phyloP scores from a whole-genome alignment of 192 early-diverging fungal species.

The Coemansia sp. region DNA sequence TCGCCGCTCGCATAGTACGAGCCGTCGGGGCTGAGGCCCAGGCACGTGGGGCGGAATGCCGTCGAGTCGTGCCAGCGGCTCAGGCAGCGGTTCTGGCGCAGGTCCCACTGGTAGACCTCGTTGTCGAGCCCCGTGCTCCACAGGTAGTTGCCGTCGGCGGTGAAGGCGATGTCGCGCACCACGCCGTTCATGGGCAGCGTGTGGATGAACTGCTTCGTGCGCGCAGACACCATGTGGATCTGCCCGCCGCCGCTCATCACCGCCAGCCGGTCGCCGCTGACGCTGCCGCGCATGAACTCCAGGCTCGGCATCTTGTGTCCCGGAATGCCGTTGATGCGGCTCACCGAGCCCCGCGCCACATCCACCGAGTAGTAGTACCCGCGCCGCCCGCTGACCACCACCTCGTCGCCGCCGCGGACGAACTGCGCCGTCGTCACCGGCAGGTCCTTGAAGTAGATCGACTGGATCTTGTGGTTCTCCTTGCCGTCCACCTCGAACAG shows the following conservation, averaged over 20 bases:
- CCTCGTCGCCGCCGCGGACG: conserved; percentile 68
- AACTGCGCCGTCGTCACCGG: conserved; percentile 80
- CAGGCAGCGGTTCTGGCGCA: conserved; percentile 69
- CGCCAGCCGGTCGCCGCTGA: conserved; percentile 72
- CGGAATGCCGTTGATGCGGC: conserved; percentile 69
- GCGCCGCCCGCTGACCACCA: conserved; percentile 78
- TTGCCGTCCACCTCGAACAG: conserved; percentile 92
- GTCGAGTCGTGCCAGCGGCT: conserved; percentile 84
- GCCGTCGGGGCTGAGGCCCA: conserved; percentile 72
- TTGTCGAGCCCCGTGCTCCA: conserved; percentile 80
- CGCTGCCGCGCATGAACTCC: conserved; percentile 69
- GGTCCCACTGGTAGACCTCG: conserved; percentile 89
- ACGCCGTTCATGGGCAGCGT: conserved; percentile 91
- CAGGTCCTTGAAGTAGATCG: conserved; percentile 84
- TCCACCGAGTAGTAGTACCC: conserved; percentile 84
- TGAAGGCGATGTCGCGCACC: conserved; percentile 72
- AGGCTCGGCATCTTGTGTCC: conserved; percentile 72
- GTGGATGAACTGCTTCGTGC: conserved; percentile 86
- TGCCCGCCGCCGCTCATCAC: conserved; percentile 80
- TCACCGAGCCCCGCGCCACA: conserved; percentile 72
- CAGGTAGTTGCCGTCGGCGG: conserved; percentile 73
- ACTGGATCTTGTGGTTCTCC: conserved; percentile 89
- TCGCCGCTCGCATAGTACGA: conserved; percentile 85
- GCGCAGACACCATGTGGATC: conserved; percentile 73
- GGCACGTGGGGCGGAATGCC: conserved; percentile 67